These are phyloP conservation scores for Pichia terricola DNA, from an alignment of 1,139 yeast genomes.

Conservation along the genomic window DNA sequence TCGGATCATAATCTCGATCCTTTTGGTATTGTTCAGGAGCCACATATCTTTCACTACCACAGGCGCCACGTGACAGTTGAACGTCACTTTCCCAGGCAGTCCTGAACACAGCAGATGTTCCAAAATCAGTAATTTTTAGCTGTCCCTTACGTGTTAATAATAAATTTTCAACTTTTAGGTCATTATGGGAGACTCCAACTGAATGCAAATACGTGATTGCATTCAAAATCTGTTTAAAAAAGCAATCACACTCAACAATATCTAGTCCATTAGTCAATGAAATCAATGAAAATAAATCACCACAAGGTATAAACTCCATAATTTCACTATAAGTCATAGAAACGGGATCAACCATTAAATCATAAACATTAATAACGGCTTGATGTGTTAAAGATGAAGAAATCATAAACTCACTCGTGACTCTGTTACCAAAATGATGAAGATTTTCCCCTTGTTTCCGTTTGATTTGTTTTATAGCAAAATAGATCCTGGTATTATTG, in stretches of 20 bases:
- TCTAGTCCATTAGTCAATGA: conserved; percentile 30
- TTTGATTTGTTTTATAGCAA: conserved; percentile 68
- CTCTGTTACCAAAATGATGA: conserved; percentile 54
- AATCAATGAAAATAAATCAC: conserved; percentile 51
- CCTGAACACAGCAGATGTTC: conserved; percentile 67
- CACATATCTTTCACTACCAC: conserved; percentile 72
- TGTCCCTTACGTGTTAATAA: conserved; percentile 39
- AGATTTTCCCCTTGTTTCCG: conserved; percentile 42
- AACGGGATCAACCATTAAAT: conserved; percentile 46
- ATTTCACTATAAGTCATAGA: conserved; percentile 57
- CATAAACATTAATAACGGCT: conserved; percentile 60
- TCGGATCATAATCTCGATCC: conserved; percentile 42
- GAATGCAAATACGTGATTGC: conserved; percentile 62
- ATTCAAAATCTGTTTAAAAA: conserved; percentile 54
- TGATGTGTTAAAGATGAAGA: conserved; percentile 62
- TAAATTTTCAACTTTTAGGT: conserved; percentile 60
- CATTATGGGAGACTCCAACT: conserved; percentile 73
- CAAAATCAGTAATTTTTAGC: conserved; percentile 60
- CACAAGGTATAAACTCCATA: conserved; percentile 72
- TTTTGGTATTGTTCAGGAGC: conserved; percentile 56
- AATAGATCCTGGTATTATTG: conserved; percentile 28
- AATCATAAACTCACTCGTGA: conserved; percentile 70
- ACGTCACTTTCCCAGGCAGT: conserved; percentile 59
- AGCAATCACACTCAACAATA: conserved; percentile 58
- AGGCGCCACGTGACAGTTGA: conserved; percentile 46